phyloP scores from a whole-genome alignment of 1,284 basidiomycete species.

The Clitocybe nebularis region DNA sequence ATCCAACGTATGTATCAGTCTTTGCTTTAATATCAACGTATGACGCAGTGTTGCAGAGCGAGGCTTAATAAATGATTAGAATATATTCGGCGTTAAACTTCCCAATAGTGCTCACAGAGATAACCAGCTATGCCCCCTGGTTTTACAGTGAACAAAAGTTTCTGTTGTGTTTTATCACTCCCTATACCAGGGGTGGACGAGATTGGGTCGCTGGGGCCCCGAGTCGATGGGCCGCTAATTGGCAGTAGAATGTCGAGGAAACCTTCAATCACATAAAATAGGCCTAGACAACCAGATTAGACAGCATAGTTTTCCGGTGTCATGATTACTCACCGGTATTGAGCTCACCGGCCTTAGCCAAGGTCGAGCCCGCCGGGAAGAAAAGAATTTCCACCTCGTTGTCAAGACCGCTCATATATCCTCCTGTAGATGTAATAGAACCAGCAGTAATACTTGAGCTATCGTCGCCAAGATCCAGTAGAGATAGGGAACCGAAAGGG shows the following conservation, averaged over 20 bases:
- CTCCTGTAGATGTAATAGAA: constrained; percentile 50
- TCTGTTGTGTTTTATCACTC: constrained; percentile 32
- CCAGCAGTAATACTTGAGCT: constrained; percentile 60
- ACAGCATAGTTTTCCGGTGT: not conserved
- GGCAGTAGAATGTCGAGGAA: constrained; percentile 91
- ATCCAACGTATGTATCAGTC: constrained; percentile 96
- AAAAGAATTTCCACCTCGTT: constrained; percentile 96
- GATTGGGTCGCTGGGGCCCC: constrained; percentile 18
- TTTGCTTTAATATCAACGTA: constrained; percentile 97
- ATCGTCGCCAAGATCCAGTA: constrained; percentile 76
- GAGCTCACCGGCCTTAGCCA: constrained; percentile 89
- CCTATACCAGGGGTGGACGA: constrained; percentile 10
- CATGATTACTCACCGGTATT: constrained; percentile 60
- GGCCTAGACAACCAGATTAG: constrained; percentile 43
- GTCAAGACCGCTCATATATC: constrained; percentile 76
- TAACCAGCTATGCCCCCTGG: constrained; percentile 99
- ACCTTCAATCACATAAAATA: constrained; percentile 98
- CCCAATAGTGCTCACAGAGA: constrained; percentile 51
- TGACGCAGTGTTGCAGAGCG: constrained; percentile 86
- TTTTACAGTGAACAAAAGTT: constrained; percentile 90
- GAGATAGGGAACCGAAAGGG: constrained; percentile 81
- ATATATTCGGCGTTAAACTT: not conserved
- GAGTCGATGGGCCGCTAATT: constrained; percentile 7
- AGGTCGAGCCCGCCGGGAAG: constrained; percentile 81
- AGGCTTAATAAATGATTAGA: constrained; percentile 47